phyloP scores from a whole-genome alignment of 768 basidiomycete species.

The Kwoniella sp. region DNA sequence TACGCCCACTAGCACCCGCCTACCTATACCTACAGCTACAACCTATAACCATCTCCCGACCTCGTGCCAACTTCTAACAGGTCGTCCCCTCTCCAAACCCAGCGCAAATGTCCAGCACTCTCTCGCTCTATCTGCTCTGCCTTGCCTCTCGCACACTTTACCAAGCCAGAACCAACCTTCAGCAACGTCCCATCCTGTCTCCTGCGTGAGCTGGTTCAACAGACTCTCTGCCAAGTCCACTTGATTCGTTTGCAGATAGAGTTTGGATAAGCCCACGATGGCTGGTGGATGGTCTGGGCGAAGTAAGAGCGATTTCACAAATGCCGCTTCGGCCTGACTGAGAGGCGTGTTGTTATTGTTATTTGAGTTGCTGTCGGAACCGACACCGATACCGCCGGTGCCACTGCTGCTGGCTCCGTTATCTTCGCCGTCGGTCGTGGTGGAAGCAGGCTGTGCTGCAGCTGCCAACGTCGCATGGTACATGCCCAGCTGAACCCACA shows the following conservation, averaged over 20 bases:
- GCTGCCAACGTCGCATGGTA: slow-evolving; percentile 16
- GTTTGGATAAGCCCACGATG: slow-evolving; percentile 72
- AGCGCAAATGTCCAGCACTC: slow-evolving; percentile 76
- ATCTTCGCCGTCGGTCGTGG: slow-evolving; percentile 56
- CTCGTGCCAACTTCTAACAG: slow-evolving; percentile 49
- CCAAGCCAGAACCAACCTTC: slow-evolving; percentile 95
- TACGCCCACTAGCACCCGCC: too few relatives aligned
- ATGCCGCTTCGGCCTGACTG: slow-evolving; percentile 65
- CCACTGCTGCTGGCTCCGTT: background rate
- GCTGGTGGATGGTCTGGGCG: slow-evolving; percentile 76
- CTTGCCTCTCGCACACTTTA: slow-evolving; percentile 74
- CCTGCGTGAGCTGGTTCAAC: slow-evolving; percentile 73
- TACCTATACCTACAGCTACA: background rate
- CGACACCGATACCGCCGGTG: background rate
- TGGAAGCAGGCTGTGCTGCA: background rate
- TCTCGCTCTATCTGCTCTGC: slow-evolving; percentile 66
- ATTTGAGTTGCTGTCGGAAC: background rate
- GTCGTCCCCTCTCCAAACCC: slow-evolving; percentile 56
- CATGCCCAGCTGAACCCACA: slow-evolving; percentile 85
- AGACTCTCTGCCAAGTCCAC: slow-evolving; percentile 81
- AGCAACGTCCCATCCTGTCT: slow-evolving; percentile 82
- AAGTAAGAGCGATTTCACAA: slow-evolving; percentile 78
- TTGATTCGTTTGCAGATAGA: slow-evolving; percentile 67
- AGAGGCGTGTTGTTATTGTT: background rate
- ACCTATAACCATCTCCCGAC: slow-evolving; percentile 21